phyloP scores from a whole-genome alignment of 257 asterid species.

The Salvia rosmarinus region DNA sequence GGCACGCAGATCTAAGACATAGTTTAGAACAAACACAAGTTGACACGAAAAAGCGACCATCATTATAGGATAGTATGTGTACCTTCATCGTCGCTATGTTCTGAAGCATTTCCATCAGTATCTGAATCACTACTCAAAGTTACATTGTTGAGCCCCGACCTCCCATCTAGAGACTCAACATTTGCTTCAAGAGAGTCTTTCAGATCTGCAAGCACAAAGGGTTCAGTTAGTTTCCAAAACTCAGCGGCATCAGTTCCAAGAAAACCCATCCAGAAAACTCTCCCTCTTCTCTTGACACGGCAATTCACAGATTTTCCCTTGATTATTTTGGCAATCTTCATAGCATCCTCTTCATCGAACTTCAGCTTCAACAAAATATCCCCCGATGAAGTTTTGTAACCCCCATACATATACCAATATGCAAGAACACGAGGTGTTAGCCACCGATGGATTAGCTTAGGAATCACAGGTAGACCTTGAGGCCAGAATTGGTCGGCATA shows the following conservation, averaged over 20 bases:
- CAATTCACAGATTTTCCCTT: conserved; percentile 59
- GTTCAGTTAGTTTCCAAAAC: conserved; percentile 72
- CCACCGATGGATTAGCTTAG: conserved; percentile 89
- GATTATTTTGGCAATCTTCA: conserved; percentile 51
- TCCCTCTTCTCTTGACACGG: conserved; percentile 64
- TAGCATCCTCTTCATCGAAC: conserved; percentile 61
- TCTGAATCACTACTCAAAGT: conserved; percentile 40
- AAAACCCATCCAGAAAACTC: conserved; percentile 78
- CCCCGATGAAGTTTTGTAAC: conserved; percentile 74
- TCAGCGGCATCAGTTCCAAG: conserved; percentile 61
- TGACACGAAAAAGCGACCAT: not conserved
- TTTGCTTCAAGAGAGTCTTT: conserved; percentile 55
- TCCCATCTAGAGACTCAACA: conserved; percentile 35
- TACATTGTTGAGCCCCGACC: conserved; percentile 29
- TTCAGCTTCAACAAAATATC: conserved; percentile 77
- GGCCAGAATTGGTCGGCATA: conserved; percentile 82
- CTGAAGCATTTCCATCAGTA: conserved; percentile 46
- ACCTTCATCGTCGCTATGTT: conserved; percentile 35
- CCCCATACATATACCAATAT: conserved; percentile 94
- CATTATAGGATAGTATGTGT: conserved; percentile 4
- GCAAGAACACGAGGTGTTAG: conserved; percentile 88
- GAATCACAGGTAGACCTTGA: conserved; percentile 59
- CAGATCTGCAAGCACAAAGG: conserved; percentile 67
- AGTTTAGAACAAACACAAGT: not conserved
- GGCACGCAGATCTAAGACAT: not conserved